These are phyloP conservation scores for Epichloe sp. DNA, from an alignment of 2,329 filamentous ascomycete species.

Conservation along the genomic window DNA sequence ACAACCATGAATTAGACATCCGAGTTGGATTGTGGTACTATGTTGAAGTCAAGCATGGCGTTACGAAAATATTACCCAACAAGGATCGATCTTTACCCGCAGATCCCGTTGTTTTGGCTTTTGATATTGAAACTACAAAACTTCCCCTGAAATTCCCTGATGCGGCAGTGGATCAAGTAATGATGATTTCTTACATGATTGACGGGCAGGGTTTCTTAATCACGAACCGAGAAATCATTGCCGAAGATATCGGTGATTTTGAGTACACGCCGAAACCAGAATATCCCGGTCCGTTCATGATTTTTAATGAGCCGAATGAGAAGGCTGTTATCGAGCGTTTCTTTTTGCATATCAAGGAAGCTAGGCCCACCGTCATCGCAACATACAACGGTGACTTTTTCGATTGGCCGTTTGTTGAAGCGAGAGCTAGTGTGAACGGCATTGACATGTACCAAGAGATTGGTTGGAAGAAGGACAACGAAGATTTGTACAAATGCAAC, in stretches of 20 bases:
- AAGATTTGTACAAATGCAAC: slow-evolving; percentile 92
- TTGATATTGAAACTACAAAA: slow-evolving; percentile 96
- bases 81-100: slow-evolving; percentile 80
- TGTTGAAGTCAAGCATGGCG: slow-evolving; percentile 85
- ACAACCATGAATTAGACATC: slow-evolving; percentile 49
- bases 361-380: slow-evolving; percentile 87
- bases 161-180: slow-evolving; percentile 85
- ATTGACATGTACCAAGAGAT: slow-evolving; percentile 99
- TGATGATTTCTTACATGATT: slow-evolving; percentile 99
- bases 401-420: slow-evolving; percentile 98
- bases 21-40: slow-evolving; percentile 95
- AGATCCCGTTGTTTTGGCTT: slow-evolving; percentile 97
- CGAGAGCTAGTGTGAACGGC: slow-evolving; percentile 80
- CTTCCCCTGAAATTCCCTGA: slow-evolving; percentile 95
- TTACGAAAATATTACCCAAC: slow-evolving; percentile 70
- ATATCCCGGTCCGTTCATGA: slow-evolving; percentile 89
- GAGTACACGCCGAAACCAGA: slow-evolving; percentile 97
- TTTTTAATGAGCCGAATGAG: slow-evolving; percentile 96
- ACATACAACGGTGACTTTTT: slow-evolving; percentile 99
- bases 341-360: slow-evolving; percentile 91
- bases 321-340: slow-evolving; percentile 80
- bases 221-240: slow-evolving; percentile 94
- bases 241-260: slow-evolving; percentile 93
- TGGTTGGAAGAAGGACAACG: slow-evolving; percentile 86
- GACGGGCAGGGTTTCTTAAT: slow-evolving; percentile 96